Evolutionary conservation across 495 filamentous ascomycete genomes (phyloP).

Genomic region (Annulohypoxylon moriforme): DNA sequence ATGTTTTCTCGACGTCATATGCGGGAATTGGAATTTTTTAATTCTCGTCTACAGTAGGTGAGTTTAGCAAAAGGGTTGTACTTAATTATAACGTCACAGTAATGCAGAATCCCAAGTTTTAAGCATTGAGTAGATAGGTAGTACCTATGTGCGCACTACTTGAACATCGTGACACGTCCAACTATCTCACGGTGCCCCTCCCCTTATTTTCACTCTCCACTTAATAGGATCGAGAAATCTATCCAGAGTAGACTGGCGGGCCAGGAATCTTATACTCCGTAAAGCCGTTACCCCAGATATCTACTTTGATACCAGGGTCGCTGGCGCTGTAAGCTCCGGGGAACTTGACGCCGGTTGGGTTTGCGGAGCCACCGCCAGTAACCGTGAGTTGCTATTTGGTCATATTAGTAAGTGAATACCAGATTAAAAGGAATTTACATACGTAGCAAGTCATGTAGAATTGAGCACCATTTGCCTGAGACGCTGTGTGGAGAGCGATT

Average conservation of each 20-base stretch:
- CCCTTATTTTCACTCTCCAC: not conserved
- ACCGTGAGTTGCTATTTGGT: conserved; percentile 55
- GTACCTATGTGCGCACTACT: not conserved
- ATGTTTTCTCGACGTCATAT: no score
- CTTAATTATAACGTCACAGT: not conserved
- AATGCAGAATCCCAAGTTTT: not conserved
- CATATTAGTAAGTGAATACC: conserved; percentile 1
- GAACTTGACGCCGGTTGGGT: conserved; percentile 56
- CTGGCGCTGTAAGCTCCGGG: conserved; percentile 62
- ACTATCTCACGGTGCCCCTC: not conserved
- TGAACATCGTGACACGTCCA: not conserved
- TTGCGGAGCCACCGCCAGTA: conserved; percentile 50
- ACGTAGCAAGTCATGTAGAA: conserved; percentile 65
- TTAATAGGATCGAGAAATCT: not conserved
- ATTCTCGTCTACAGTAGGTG: no score
- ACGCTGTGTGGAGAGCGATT: conserved; percentile 63
- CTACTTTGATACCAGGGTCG: conserved; percentile 65
- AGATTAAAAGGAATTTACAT: not conserved
- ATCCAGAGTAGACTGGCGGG: conserved; percentile 31
- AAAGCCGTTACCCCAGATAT: conserved; percentile 53
- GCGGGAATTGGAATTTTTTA: no score
- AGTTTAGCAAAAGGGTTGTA: no score
- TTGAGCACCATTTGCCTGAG: conserved; percentile 54
- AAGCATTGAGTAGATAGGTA: no score
- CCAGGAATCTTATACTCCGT: conserved; percentile 42